Percentiles rank a stretch among this genome's conserved stretches.
These are phyloP conservation scores for Akanthomyces dipterigenus DNA, from an alignment of 2,329 filamentous ascomycete genomes.

Conservation along the genomic window DNA sequence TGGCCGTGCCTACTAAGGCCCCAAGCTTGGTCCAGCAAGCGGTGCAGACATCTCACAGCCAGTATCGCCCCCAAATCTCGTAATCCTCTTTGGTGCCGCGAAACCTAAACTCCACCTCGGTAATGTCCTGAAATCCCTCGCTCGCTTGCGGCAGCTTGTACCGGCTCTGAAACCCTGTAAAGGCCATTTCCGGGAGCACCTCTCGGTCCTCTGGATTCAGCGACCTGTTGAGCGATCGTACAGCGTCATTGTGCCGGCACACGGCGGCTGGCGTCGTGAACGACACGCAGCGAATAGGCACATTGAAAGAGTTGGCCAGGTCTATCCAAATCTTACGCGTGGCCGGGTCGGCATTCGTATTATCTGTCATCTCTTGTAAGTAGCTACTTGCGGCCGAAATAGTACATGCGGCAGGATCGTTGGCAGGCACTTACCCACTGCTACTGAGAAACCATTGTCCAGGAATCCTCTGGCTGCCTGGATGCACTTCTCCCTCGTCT, in stretches of 20 bases:
- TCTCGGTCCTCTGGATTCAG: constrained; percentile 78
- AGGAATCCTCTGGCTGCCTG: constrained; percentile 64
- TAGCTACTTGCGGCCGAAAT: not conserved
- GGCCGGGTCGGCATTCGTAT: constrained; percentile 83
- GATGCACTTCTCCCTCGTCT: constrained; percentile 63
- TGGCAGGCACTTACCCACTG: constrained; percentile 56
- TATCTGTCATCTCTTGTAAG: constrained; percentile 52
- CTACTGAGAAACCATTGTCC: constrained; percentile 60
- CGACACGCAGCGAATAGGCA: constrained; percentile 79
- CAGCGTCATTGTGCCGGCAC: constrained; percentile 79
- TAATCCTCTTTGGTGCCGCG: constrained; percentile 62
- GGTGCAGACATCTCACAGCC: constrained; percentile 43
- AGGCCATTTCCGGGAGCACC: constrained; percentile 71
- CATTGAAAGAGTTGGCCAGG: constrained; percentile 60
- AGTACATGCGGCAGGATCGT: not conserved
- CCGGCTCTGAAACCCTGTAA: constrained; percentile 64
- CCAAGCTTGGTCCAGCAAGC: not conserved
- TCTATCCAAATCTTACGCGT: constrained; percentile 73
- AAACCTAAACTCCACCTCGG: constrained; percentile 69
- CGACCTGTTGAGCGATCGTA: constrained; percentile 63
- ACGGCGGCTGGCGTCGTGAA: constrained; percentile 68
- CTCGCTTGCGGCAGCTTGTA: constrained; percentile 63
- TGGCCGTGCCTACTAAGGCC: not conserved
- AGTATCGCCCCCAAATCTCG: constrained; percentile 68
- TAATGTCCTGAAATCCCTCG: constrained; percentile 82